phyloP scores from a whole-genome alignment of 768 basidiomycete species.

The Podaxis mareebaensis region DNA sequence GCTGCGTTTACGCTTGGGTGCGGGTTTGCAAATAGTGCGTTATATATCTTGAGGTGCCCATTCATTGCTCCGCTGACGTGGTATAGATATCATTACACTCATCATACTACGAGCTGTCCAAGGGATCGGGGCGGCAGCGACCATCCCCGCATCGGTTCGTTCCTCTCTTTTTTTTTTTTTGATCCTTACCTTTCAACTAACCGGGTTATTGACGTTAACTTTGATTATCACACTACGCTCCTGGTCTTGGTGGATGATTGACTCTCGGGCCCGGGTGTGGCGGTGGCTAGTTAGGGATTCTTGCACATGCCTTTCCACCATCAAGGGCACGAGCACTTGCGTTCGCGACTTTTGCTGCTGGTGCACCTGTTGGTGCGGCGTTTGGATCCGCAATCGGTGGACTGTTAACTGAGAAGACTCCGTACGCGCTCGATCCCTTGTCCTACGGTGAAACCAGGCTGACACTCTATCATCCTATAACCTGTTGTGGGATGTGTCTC shows the following conservation, averaged over 20 bases:
- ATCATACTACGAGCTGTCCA: constrained; percentile 76
- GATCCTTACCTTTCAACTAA: neutral
- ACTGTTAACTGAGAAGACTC: constrained; percentile 56
- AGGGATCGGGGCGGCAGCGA: constrained; percentile 78
- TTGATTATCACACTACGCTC: neutral
- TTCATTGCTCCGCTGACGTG: constrained; percentile 26
- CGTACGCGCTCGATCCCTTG: constrained; percentile 36
- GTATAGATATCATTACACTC: constrained; percentile 57
- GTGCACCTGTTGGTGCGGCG: constrained; percentile 79
- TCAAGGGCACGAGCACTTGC: constrained; percentile 65
- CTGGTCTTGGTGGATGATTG: neutral
- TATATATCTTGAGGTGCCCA: neutral
- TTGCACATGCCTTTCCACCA: constrained; percentile 78
- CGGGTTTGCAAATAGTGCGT: constrained; percentile 56
- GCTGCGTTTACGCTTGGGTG: constrained; percentile 61
- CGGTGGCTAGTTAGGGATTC: constrained; percentile 68
- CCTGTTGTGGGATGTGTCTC: constrained; percentile 75
- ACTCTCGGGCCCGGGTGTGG: neutral
- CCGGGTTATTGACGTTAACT: neutral
- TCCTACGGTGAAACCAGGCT: neutral
- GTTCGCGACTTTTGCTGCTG: constrained; percentile 83
- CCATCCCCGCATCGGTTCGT: constrained; percentile 69
- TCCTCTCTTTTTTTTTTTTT: constrained; percentile 8
- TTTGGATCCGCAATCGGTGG: constrained; percentile 79
- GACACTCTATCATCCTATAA: constrained; percentile 84